Evolutionary conservation across 176 grass and related monocot genomes (phyloP).

Genomic region (Triticum monococcum): DNA sequence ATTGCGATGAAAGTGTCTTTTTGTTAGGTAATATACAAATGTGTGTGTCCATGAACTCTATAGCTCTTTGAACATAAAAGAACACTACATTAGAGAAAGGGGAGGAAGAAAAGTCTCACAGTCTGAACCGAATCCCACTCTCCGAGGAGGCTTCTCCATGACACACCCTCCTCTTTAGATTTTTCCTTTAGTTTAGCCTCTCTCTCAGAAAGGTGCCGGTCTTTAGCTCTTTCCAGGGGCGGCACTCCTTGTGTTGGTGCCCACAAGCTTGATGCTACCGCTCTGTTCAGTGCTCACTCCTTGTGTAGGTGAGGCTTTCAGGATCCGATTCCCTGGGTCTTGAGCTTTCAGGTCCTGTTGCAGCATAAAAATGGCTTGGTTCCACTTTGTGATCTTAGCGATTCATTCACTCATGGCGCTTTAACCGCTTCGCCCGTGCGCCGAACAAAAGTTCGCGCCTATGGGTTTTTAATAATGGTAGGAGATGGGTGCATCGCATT

Average conservation of each 20-base stretch:
- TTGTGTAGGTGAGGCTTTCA: not conserved
- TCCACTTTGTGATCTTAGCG: not conserved
- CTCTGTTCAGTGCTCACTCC: conserved; percentile 2
- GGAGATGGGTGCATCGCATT: conserved; percentile 1
- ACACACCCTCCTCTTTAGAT: conserved; percentile 28
- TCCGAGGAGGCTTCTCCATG: conserved; percentile 39
- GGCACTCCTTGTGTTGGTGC: conserved; percentile 31
- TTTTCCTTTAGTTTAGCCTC: not conserved
- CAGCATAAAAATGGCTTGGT: not conserved
- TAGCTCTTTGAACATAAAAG: not conserved
- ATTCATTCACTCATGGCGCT: conserved; percentile 9
- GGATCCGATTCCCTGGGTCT: conserved; percentile 23
- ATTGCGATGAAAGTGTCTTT: not conserved
- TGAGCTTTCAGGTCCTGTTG: conserved; percentile 14
- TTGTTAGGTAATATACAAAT: too few relatives aligned
- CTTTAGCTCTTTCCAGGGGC: conserved; percentile 50
- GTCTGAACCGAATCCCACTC: conserved; percentile 34
- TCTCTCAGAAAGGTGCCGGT: conserved; percentile 23
- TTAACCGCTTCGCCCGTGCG: not conserved
- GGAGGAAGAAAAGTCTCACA: not conserved
- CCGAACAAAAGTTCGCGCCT: not conserved
- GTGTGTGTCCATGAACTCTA: too few relatives aligned
- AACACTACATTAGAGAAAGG: not conserved
- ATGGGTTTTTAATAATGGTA: not conserved
- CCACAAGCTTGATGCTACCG: conserved; percentile 11